These are phyloP conservation scores for Intubia oerlemansii DNA, from an alignment of 2,329 filamentous ascomycete genomes.

Conservation along the genomic window DNA sequence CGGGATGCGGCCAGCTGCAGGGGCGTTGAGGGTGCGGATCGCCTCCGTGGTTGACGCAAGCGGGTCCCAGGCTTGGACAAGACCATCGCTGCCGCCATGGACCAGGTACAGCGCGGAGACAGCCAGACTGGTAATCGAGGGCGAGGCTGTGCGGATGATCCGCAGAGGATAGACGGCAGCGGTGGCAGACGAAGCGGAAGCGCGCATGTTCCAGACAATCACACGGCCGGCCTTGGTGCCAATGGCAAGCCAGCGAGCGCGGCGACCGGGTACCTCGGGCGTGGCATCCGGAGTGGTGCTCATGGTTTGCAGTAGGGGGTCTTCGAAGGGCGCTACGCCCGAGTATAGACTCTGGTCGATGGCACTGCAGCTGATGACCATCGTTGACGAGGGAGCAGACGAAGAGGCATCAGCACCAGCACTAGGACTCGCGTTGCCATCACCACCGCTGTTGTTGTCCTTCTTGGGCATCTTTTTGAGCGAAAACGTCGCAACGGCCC, in stretches of 20 bases:
- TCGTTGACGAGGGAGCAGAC: no score
- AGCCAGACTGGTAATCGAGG: slow-evolving; percentile 64
- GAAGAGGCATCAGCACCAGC: no score
- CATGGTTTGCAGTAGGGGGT: slow-evolving; percentile 40
- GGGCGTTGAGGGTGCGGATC: slow-evolving; percentile 69
- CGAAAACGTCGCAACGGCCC: no score
- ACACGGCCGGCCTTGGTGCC: slow-evolving; percentile 65
- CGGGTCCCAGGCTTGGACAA: slow-evolving; percentile 95
- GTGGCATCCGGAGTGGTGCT: slow-evolving; percentile 25
- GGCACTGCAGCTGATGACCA: slow-evolving; percentile 46
- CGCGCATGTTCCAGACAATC: slow-evolving; percentile 68
- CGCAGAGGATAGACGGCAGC: slow-evolving; percentile 44
- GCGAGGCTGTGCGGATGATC: slow-evolving; percentile 75
- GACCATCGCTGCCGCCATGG: slow-evolving; percentile 81
- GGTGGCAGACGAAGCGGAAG: slow-evolving; percentile 11
- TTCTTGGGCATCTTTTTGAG: no score
- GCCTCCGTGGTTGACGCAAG: slow-evolving; percentile 60
- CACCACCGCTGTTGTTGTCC: no score
- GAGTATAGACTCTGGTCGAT: slow-evolving; percentile 60
- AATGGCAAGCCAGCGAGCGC: slow-evolving; percentile 58
- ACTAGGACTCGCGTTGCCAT: no score
- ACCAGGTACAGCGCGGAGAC: slow-evolving; percentile 74
- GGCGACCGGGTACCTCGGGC: slow-evolving; percentile 61
- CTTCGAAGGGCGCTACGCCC: slow-evolving; percentile 51
- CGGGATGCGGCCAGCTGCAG: slow-evolving; percentile 62